Conservation (phyloP, 2,329 filamentous ascomycete genomes). For the Botrytis pseudocinerea region DNA sequence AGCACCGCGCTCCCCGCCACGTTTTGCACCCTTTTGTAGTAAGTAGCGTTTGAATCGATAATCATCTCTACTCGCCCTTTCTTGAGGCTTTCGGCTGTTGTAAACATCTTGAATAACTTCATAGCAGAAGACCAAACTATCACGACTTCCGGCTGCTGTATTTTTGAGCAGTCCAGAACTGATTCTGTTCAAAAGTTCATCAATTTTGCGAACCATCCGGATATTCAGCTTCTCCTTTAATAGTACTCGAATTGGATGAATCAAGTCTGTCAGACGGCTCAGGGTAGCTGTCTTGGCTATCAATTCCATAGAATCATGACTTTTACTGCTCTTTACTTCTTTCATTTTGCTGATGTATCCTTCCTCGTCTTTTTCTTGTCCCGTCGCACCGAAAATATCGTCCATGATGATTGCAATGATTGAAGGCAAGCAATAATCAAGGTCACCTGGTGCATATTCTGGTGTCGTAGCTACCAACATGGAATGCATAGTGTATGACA, state of each 20-base stretch:
- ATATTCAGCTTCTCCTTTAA: constrained; percentile 82
- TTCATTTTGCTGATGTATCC: constrained; percentile 95
- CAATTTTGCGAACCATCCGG: constrained; percentile 83
- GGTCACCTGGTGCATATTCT: constrained; percentile 73
- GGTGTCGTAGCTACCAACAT: constrained; percentile 77
- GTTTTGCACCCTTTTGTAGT: constrained; percentile 76
- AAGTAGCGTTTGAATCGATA: constrained; percentile 71
- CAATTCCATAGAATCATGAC: constrained; percentile 95
- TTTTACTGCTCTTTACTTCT: constrained; percentile 97
- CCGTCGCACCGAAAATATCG: constrained; percentile 89
- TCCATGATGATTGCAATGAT: constrained; percentile 91
- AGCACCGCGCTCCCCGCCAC: constrained; percentile 67
- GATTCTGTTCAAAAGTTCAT: constrained; percentile 82
- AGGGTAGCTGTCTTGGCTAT: constrained; percentile 82
- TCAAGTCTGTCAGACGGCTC: constrained; percentile 68
- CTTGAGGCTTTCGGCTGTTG: constrained; percentile 56
- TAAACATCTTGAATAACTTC: constrained; percentile 90
- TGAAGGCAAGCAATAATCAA: constrained; percentile 81
- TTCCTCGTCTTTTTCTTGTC: constrained; percentile 95
- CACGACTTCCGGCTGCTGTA: constrained; percentile 71
- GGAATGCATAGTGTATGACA: constrained; percentile 93
- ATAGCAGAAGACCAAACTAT: constrained; percentile 92
- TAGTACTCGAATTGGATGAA: constrained; percentile 75
- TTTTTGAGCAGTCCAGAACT: constrained; percentile 83
- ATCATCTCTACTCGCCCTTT: constrained; percentile 55